A percentile compares a stretch with the other conserved stretches of the same genome.
phyloP scores from a whole-genome alignment of 108 stramenopile genomes.

The Nitzschia palea region DNA sequence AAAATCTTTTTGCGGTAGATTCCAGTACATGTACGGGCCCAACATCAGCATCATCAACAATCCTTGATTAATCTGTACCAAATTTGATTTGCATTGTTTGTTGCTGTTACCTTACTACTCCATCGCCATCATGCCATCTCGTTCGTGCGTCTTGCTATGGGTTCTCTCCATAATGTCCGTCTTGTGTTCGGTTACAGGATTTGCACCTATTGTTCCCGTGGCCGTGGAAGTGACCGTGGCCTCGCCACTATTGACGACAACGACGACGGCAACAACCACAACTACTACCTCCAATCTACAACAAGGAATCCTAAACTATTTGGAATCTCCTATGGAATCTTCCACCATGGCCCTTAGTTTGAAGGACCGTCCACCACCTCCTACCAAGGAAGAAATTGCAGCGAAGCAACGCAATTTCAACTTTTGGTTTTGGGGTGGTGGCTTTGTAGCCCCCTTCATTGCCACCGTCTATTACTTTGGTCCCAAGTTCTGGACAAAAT shows the following conservation, averaged over 20 bases:
- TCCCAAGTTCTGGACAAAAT: slow-evolving; percentile 84
- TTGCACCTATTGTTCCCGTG: slow-evolving; percentile 6
- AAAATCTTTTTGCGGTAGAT: no score
- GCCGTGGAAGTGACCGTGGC: not conserved
- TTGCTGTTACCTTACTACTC: no score
- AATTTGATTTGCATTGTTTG: no score
- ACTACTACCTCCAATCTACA: slow-evolving; percentile 9
- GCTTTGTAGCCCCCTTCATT: slow-evolving; percentile 85
- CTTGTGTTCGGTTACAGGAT: not conserved
- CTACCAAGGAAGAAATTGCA: slow-evolving; percentile 78
- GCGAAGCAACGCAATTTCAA: slow-evolving; percentile 85
- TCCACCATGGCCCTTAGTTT: slow-evolving; percentile 46
- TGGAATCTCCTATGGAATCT: slow-evolving; percentile 8
- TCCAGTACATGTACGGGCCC: no score
- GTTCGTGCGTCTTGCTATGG: not conserved
- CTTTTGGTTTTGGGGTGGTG: slow-evolving; percentile 65
- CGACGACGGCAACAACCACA: not conserved
- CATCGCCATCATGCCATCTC: not conserved
- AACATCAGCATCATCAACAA: no score
- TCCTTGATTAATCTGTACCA: no score
- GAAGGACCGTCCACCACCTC: slow-evolving; percentile 74
- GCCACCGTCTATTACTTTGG: slow-evolving; percentile 84
- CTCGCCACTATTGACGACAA: not conserved
- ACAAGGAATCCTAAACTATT: slow-evolving; percentile 16
- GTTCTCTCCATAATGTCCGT: not conserved